Percentiles rank a stretch among this genome's conserved stretches.
Evolutionary conservation across 139 green algal species (phyloP).

Genomic region (Spirogloea muscicola): DNA sequence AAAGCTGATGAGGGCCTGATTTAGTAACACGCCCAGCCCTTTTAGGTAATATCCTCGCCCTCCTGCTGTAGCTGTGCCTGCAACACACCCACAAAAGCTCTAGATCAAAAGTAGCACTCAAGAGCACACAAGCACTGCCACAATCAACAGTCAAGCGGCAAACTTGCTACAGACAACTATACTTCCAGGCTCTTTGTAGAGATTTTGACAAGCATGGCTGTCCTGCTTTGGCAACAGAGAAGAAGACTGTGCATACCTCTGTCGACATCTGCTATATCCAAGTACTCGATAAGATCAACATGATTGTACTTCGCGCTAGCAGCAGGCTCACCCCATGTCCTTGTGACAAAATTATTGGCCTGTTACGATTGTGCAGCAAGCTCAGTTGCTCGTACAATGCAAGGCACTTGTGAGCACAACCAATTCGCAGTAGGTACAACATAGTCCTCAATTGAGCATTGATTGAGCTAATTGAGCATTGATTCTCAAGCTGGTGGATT

Average conservation of each 20-base stretch:
- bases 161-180: not conserved
- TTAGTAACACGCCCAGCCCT: slow-evolving; percentile 88
- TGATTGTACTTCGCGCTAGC: slow-evolving; percentile 78
- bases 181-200: not conserved
- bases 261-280: slow-evolving; percentile 91
- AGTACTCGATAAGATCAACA: slow-evolving; percentile 87
- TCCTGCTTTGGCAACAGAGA: not conserved
- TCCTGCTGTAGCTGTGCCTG: slow-evolving; percentile 63
- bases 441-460: no score
- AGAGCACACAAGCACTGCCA: not conserved
- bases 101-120: not conserved
- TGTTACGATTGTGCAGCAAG: no score
- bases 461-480: no score
- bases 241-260: slow-evolving; percentile 50
- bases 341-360: slow-evolving; percentile 86
- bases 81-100: not conserved
- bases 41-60: slow-evolving; percentile 91
- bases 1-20: slow-evolving; percentile 90
- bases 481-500: no score
- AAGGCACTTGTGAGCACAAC: no score
- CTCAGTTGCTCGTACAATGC: no score
- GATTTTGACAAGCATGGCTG: not conserved
- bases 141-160: not conserved
- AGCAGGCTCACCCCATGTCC: slow-evolving; percentile 60
- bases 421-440: no score